Conservation (phyloP, 164 flowering plant genomes). For the Berberis thunbergii region DNA sequence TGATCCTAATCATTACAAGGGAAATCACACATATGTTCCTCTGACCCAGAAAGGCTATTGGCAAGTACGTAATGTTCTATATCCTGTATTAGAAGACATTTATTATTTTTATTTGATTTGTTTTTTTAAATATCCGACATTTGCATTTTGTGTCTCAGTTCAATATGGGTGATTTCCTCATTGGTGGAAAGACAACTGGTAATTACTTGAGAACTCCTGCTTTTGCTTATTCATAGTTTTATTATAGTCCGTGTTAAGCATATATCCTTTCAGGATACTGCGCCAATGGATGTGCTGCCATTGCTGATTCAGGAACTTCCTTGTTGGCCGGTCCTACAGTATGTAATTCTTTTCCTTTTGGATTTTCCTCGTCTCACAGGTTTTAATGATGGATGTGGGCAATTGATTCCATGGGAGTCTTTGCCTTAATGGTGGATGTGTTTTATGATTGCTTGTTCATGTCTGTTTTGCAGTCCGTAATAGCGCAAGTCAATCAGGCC, state of each 20-base stretch:
- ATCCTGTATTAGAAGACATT: neutral
- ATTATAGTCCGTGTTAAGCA: neutral
- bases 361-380: too few relatives aligned
- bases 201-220: conserved; percentile 2
- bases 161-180: conserved; percentile 80
- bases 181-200: conserved; percentile 69
- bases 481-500: too few relatives aligned
- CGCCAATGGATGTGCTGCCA: conserved; percentile 68
- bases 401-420: too few relatives aligned
- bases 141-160: conserved; percentile 36
- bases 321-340: conserved; percentile 87
- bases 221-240: neutral
- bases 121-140: neutral
- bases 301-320: conserved; percentile 92
- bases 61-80: conserved; percentile 52
- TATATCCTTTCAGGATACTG: conserved; percentile 51
- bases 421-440: too few relatives aligned
- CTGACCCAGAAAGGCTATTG: conserved; percentile 85
- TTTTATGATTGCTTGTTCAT: too few relatives aligned
- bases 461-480: too few relatives aligned
- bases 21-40: conserved; percentile 80
- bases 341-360: conserved; percentile 10
- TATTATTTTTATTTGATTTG: neutral
- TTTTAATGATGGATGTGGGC: too few relatives aligned
- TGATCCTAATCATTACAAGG: conserved; percentile 70